Evolutionary conservation across 352 stramenopile species (phyloP), one percentile per base, ranked within the genome.

Genomic region (Pilasporangium apinafurcum): DNA sequence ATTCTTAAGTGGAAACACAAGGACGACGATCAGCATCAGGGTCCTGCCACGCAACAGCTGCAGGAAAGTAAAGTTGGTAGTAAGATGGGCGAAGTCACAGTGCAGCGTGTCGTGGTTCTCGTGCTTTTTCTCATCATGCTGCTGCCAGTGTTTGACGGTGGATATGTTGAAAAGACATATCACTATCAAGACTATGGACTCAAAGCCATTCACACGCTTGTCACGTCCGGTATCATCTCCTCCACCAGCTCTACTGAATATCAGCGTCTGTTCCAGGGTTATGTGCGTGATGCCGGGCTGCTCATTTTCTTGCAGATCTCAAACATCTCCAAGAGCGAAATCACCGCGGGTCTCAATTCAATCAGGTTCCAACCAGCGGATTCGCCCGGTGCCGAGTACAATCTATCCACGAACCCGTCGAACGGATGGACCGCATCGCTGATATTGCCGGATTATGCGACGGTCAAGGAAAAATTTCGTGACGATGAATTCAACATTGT

Each of bases 71-170:
- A 95, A 43, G 81, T 95, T 12, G 86, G 85, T 10, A 86, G 68
- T 39, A 84, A 78, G 44, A 95, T 96, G 83, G 85, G 83, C 34
- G 86, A 96, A 42, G 88, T 87, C 33, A 89, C 76, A 0, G 68
- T 86, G 24, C 80, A 86, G 57, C 75, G 78, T 16, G 83, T 96
- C 7, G 87, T 96, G 29, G 78, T 96, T 28, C 72, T 93, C 24
- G 83, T 96, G 33, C 69, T 96, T 18, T 93, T 95, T 30, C 71
- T 96, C 37, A 62, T 95, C 39, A 88, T 96, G 56, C 46, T 95
- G 27, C 64, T 96, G n/a, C 86, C 86, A 3, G 56, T 87, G 5
- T 93, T 95, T 44, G 79, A 95, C 30, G 78, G 81, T 9, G 72
- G 83, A 20, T 91, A 91, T 50, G 73, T 48, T 5, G 65, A 92